Base-by-base conservation (phyloP, 2,329 filamentous ascomycete species). In the Botrytis deweyae region DNA sequence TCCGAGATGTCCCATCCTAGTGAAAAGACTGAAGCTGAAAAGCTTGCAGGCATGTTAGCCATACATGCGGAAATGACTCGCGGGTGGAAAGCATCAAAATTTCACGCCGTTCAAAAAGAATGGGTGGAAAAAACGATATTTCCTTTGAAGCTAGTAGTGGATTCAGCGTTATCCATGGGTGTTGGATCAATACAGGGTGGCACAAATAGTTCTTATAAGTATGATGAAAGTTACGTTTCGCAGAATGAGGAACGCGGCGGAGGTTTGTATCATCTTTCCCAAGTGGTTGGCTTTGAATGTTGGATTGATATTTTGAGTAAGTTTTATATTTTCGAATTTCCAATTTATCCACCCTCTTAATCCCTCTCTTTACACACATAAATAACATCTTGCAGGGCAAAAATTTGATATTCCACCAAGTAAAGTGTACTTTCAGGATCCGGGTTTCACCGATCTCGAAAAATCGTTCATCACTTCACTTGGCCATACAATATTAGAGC, bases 181-280 rank as follows among this genome's bases (percentile, higher is more conserved):
- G n/a, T 58, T 58, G 52, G 52, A 9, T 16, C 14, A n/a, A 29
- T 58, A 7, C 12, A 29, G 52, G 52, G 52, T 58, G 7, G 29
- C 14, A 3, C n/a, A 58, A 29, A 58, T 58, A n/a, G 52, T 18
- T 29, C n/a, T 58, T 58, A 33, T 14, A 58, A 29, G 52, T 58
- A 29, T 29, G 52, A 29, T 18, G 6, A 29, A 18, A 6, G 6
- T 29, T 58, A 58, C n/a, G 52, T n/a, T 29, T 8, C 14, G n/a
- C 9, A 14, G 29, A n/a, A 33, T 29, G 52, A 18, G 16, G 52
- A 29, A 29, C 2, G 3, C 0, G 52, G 6, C 52, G 0, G 0
- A 18, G 52, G 29, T 29, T 3, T 58, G 18, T 1, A 4, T 14
- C 3, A 58, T 16, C 9, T 58, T 16, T 29, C 52, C 16, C 14